Conservation (phyloP, 176 grass and related monocot species). For the Eleusine coracana region DNA sequence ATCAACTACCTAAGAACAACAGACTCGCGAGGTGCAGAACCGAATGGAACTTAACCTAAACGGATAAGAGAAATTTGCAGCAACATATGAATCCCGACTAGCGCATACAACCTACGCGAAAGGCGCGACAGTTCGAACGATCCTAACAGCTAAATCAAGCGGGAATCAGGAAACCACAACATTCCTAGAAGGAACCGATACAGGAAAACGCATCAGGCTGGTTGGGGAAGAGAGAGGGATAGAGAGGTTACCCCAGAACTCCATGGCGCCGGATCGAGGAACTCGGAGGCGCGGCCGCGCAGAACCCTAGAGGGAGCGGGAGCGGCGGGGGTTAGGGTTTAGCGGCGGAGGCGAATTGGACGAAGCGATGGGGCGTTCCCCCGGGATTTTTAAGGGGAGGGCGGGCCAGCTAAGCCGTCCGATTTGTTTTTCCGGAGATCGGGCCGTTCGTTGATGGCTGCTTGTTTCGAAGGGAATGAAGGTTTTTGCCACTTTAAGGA, state of each 20-base stretch:
- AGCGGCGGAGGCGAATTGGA: background rate
- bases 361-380: background rate
- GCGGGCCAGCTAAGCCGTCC: background rate
- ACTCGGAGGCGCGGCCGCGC: background rate
- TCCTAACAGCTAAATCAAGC: background rate
- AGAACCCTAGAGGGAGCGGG: background rate
- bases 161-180: background rate
- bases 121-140: background rate
- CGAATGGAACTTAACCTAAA: background rate
- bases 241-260: constrained; percentile 49
- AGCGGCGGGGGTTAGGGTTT: constrained; percentile 43
- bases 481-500: background rate
- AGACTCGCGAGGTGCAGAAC: background rate
- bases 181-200: background rate
- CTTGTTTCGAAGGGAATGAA: background rate
- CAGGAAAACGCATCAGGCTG: background rate
- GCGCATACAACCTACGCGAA: background rate
- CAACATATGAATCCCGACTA: background rate
- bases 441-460: background rate
- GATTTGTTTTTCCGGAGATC: background rate
- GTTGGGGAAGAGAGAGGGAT: background rate
- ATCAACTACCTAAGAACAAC: background rate
- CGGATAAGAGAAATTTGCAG: background rate
- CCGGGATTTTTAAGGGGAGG: constrained; percentile 5
- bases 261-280: constrained; percentile 33